Percentiles rank a stretch among this genome's conserved stretches.
phyloP scores from a whole-genome alignment of 148 eudicot species.

The Limonium bicolor region DNA sequence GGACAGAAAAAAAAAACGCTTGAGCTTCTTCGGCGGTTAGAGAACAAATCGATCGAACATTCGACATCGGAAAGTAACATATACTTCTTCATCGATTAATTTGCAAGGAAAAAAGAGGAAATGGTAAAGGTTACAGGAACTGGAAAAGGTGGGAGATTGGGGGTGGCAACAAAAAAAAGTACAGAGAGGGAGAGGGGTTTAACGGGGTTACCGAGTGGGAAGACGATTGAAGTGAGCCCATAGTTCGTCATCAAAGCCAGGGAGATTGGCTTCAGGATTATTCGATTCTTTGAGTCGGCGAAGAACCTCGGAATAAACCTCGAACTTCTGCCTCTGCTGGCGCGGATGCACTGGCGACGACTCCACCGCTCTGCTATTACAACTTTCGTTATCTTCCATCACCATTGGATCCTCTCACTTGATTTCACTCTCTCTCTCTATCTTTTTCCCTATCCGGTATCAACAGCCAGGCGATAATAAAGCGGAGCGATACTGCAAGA shows the following conservation, averaged over 20 bases:
- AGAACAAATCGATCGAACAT: too few species aligned
- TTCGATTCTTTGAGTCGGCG: constrained; percentile 55
- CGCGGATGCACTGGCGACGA: constrained; percentile 23
- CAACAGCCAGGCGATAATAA: too few species aligned
- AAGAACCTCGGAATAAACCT: constrained; percentile 82
- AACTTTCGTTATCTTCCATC: constrained; percentile 79
- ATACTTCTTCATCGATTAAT: too few species aligned
- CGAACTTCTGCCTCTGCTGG: constrained; percentile 48
- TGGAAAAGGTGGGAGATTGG: too few species aligned
- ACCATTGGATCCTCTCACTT: constrained; percentile 28
- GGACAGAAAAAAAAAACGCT: too few species aligned
- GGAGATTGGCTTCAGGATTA: constrained; percentile 30
- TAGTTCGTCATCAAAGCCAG: constrained; percentile 67
- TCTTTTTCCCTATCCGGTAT: too few species aligned
- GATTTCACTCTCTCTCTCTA: not conserved
- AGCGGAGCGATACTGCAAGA: too few species aligned
- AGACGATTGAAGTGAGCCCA: constrained; percentile 93
- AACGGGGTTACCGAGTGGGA: constrained; percentile 40
- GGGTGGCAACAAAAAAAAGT: not conserved
- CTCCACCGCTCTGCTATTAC: constrained; percentile 41
- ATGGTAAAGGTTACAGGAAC: too few species aligned
- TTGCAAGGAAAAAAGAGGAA: too few species aligned
- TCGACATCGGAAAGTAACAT: too few species aligned
- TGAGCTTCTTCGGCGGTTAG: too few species aligned
- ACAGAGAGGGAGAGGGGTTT: not conserved